These are phyloP conservation scores for Ophiostoma australiae DNA, from an alignment of 2,329 filamentous ascomycete genomes.

Conservation along the genomic window DNA sequence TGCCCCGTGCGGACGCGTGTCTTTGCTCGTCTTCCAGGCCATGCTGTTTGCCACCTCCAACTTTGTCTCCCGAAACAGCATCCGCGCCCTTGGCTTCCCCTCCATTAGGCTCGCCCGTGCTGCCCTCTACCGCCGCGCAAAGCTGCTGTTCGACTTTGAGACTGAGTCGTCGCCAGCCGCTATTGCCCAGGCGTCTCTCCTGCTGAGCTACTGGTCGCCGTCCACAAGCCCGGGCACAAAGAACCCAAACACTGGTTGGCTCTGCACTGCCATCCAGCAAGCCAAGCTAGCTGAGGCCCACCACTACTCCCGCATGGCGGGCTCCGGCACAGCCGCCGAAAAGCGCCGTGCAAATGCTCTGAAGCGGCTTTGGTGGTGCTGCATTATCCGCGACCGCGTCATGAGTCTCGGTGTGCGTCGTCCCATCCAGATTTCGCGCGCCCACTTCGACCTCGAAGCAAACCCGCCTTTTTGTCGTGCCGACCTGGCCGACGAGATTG, in stretches of 20 bases:
- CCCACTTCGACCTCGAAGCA: conserved; percentile 42
- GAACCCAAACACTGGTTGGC: conserved; percentile 28
- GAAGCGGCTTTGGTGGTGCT: conserved; percentile 53
- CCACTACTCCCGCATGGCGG: conserved; percentile 25
- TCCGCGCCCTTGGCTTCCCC: conserved; percentile 26
- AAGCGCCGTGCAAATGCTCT: conserved; percentile 31
- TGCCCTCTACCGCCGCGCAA: conserved; percentile 26
- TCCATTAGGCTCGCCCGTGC: conserved; percentile 25
- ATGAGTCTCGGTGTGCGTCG: conserved; percentile 47
- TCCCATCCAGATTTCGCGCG: conserved; percentile 46
- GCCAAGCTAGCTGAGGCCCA: conserved; percentile 27
- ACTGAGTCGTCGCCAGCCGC: conserved; percentile 40
- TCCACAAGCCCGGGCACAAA: conserved; percentile 20
- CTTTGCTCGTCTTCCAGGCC: conserved; percentile 44
- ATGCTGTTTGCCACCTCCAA: conserved; percentile 38
- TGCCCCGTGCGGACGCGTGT: conserved; percentile 31
- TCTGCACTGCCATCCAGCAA: conserved; percentile 27
- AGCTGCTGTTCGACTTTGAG: conserved; percentile 42
- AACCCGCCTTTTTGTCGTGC: conserved; percentile 33
- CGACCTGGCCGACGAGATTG: conserved; percentile 45
- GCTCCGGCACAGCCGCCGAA: conserved; percentile 30
- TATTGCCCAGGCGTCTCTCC: conserved; percentile 40
- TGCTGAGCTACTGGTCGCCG: conserved; percentile 41
- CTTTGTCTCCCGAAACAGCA: conserved; percentile 26
- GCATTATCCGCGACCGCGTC: conserved; percentile 48